Percentiles rank a stretch among this genome's conserved stretches.
Evolutionary conservation across 352 stramenopile species (phyloP).

Genomic region (Globisporangium okanoganense): DNA sequence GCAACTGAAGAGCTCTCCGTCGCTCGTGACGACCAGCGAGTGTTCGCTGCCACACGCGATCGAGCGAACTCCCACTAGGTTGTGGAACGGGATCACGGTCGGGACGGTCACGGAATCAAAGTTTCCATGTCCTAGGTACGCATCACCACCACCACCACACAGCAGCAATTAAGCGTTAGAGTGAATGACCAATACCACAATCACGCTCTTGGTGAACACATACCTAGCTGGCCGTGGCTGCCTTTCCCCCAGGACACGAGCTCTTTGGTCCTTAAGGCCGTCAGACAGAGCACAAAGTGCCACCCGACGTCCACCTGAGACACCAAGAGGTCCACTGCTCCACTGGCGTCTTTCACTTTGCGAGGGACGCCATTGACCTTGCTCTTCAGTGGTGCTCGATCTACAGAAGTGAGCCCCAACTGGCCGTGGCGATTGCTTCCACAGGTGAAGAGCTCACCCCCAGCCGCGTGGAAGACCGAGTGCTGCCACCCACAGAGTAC

Average conservation of each 20-base stretch:
- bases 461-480: constrained; percentile 45
- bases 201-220: neutral
- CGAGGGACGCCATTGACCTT: constrained; percentile 24
- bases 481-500: constrained; percentile 83
- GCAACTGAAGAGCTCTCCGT: constrained; percentile 65
- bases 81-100: constrained; percentile 19
- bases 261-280: constrained; percentile 4
- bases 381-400: constrained; percentile 1
- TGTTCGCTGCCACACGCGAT: constrained; percentile 81
- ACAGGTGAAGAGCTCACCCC: constrained; percentile 45
- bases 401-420: constrained; percentile 29
- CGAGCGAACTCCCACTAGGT: constrained; percentile 17
- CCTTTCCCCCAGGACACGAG: constrained; percentile 75
- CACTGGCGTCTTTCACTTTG: constrained; percentile 13
- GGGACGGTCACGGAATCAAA: constrained; percentile 14
- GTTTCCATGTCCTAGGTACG: constrained; percentile 7
- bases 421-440: constrained; percentile 80
- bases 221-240: constrained; percentile 67
- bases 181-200: neutral
- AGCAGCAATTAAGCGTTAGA: neutral
- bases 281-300: constrained; percentile 71
- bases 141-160: neutral
- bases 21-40: constrained; percentile 43
- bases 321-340: constrained; percentile 15
- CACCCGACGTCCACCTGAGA: constrained; percentile 58